These are phyloP conservation scores for Ophiostoma sp. DNA, from an alignment of 2,329 filamentous ascomycete species.

Conservation along the genomic window DNA sequence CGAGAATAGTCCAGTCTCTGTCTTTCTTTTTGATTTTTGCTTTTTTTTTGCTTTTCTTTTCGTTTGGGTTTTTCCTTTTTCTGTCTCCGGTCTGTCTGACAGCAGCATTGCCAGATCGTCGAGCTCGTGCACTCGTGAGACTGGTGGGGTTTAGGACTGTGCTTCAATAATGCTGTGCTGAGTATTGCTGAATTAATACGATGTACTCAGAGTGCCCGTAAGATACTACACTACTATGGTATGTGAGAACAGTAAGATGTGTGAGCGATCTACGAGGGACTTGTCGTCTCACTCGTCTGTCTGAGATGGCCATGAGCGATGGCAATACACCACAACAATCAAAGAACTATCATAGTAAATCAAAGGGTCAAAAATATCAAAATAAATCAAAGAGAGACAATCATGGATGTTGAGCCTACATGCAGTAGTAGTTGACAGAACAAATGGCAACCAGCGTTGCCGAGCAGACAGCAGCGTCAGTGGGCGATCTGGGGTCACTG, in stretches of 20 bases:
- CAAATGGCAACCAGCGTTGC: background rate
- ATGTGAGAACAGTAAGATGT: background rate
- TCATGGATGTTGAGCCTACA: background rate
- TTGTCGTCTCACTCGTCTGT: background rate
- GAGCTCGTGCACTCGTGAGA: conserved; percentile 10
- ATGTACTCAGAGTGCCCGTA: too few relatives aligned
- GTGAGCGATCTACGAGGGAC: background rate
- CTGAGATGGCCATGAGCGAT: background rate
- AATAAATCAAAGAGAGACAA: background rate
- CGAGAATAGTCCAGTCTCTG: conserved; percentile 6
- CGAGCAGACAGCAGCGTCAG: background rate
- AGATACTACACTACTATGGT: background rate
- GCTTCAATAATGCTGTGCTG: background rate
- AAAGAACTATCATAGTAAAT: background rate
- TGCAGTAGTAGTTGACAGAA: background rate
- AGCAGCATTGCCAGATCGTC: background rate
- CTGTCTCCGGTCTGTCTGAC: background rate
- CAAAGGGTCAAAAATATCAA: background rate
- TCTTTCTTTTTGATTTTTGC: background rate
- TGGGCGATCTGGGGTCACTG: background rate
- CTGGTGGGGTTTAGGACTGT: background rate
- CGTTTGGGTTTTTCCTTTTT: background rate
- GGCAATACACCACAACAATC: background rate
- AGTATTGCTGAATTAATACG: background rate
- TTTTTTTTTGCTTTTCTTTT: background rate